Evolutionary conservation across 108 stramenopile species (phyloP).

Genomic region (Epithemia pelagica): DNA sequence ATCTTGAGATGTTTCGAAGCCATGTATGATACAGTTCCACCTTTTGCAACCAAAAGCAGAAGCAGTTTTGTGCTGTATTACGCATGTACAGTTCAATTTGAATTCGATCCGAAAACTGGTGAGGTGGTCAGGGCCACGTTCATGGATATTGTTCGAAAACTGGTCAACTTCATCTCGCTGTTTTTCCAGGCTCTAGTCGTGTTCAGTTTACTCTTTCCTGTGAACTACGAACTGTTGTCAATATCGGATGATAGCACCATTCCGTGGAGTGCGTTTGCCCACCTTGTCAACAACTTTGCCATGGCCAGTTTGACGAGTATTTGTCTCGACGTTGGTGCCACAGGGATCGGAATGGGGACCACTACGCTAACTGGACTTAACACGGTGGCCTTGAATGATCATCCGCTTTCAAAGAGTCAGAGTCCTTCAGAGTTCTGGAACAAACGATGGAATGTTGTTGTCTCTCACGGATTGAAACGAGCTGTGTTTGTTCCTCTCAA

Average conservation of each 20-base stretch:
- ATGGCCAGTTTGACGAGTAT: conserved; percentile 12
- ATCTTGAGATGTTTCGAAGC: conserved; percentile 20
- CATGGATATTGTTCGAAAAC: not conserved
- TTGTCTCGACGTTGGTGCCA: conserved; percentile 3
- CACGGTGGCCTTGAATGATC: not conserved
- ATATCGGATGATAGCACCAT: not conserved
- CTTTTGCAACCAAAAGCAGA: conserved; percentile 9
- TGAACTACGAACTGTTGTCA: conserved; percentile 6
- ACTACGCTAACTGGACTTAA: not conserved
- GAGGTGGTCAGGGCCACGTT: not conserved
- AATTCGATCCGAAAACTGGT: conserved; percentile 6
- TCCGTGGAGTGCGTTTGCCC: not conserved
- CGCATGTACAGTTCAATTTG: conserved; percentile 10
- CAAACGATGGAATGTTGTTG: conserved; percentile 41
- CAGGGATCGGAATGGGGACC: not conserved
- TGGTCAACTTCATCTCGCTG: not conserved
- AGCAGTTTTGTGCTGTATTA: conserved; percentile 14
- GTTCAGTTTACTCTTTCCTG: conserved; percentile 4
- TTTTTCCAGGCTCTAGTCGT: not conserved
- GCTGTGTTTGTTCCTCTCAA: conserved; percentile 39
- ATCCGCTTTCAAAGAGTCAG: conserved; percentile 4
- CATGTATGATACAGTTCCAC: conserved; percentile 17
- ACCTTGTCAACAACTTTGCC: conserved; percentile 20
- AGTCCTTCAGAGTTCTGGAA: conserved; percentile 55
- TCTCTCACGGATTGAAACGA: conserved; percentile 28